Conservation (phyloP, 169 alveolate genomes). For the Plasmodium gaboni region DNA sequence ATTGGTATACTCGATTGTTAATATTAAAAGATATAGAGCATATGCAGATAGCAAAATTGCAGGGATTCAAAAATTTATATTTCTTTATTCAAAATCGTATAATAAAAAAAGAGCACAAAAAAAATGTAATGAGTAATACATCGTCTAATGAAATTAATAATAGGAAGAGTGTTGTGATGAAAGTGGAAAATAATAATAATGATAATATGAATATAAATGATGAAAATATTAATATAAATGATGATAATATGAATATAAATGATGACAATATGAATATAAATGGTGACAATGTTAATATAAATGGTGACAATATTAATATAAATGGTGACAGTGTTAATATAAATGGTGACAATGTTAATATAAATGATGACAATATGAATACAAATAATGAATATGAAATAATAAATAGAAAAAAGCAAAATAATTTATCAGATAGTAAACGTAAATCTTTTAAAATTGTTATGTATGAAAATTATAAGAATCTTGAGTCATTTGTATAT, state of each 20-base stretch:
- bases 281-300: not conserved
- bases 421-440: not conserved
- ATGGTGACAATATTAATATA: not conserved
- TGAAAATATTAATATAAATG: not conserved
- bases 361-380: too few relatives aligned
- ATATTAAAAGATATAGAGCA: slow-evolving; percentile 70
- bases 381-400: too few relatives aligned
- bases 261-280: not conserved
- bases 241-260: not conserved
- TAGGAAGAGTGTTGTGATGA: not conserved
- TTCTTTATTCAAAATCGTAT: slow-evolving; percentile 66
- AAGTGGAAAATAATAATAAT: not conserved
- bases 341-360: too few relatives aligned
- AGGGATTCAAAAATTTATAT: slow-evolving; percentile 60
- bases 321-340: too few relatives aligned
- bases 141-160: not conserved
- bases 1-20: slow-evolving; percentile 58
- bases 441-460: slow-evolving; percentile 2
- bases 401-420: not conserved
- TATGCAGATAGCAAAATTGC: slow-evolving; percentile 67
- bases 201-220: not conserved
- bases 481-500: slow-evolving; percentile 32
- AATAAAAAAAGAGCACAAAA: not conserved
- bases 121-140: not conserved
- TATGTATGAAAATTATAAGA: slow-evolving; percentile 39